Conservation (phyloP, 1,284 basidiomycete species). For the Malassezia vespertilionis region DNA sequence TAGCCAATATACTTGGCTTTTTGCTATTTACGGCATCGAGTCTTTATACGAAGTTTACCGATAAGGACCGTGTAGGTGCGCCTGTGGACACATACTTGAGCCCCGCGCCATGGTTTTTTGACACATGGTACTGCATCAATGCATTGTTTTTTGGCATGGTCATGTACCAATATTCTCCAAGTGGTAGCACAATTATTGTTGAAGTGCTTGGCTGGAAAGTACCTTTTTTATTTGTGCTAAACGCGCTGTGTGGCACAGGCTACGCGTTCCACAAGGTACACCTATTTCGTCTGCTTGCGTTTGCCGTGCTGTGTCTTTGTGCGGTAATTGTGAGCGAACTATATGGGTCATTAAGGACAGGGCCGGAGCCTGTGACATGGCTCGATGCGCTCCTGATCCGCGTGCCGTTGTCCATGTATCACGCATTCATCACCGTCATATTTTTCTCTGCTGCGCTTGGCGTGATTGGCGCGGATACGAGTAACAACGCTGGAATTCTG, state of each 20-base stretch:
- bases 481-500: constrained; percentile 65
- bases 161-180: constrained; percentile 48
- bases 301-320: constrained; percentile 73
- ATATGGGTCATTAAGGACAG: constrained; percentile 82
- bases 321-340: constrained; percentile 73
- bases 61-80: constrained; percentile 46
- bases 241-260: constrained; percentile 71
- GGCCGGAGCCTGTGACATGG: constrained; percentile 57
- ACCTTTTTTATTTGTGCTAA: constrained; percentile 70
- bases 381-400: constrained; percentile 52
- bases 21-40: constrained; percentile 75
- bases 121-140: constrained; percentile 69
- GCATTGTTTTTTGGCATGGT: constrained; percentile 63
- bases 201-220: constrained; percentile 81
- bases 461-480: constrained; percentile 73
- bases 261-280: constrained; percentile 45
- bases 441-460: constrained; percentile 78
- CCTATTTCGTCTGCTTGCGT: constrained; percentile 67
- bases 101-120: constrained; percentile 74
- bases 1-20: constrained; percentile 68
- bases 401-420: constrained; percentile 55
- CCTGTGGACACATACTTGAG: constrained; percentile 67
- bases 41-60: constrained; percentile 68
- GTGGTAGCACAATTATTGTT: constrained; percentile 68
- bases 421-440: constrained; percentile 86